phyloP scores from a whole-genome alignment of 2,329 filamentous ascomycete species.

The Daldinia sp. region DNA sequence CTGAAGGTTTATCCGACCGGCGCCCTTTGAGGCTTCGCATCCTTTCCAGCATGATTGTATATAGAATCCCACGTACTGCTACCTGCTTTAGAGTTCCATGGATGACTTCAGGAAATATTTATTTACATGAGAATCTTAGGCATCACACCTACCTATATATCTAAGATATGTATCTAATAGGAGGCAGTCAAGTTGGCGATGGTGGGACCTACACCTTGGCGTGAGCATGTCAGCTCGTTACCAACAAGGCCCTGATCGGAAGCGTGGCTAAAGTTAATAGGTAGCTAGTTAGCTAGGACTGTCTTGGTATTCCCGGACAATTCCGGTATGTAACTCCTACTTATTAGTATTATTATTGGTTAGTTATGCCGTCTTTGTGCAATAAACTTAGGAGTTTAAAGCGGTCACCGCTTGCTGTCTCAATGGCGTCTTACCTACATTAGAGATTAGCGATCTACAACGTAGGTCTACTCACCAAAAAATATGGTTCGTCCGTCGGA shows the following conservation, averaged over 20 bases:
- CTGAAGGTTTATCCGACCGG: conserved; percentile 1
- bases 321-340: background rate
- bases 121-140: background rate
- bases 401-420: conserved; percentile 3
- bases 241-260: background rate
- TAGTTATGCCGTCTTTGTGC: background rate
- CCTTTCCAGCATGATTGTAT: background rate
- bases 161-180: background rate
- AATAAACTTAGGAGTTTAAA: conserved; percentile 4
- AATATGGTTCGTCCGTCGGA: background rate
- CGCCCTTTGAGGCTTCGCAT: background rate
- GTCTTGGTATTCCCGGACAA: background rate
- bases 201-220: conserved; percentile 2
- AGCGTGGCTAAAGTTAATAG: conserved; percentile 10
- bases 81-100: background rate
- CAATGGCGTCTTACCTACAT: background rate
- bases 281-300: background rate
- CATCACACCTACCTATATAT: no score
- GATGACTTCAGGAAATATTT: background rate
- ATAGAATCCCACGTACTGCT: background rate
- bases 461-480: background rate
- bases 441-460: conserved; percentile 4
- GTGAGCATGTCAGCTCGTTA: background rate
- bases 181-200: background rate
- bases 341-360: background rate